phyloP scores from a whole-genome alignment of 2,329 filamentous ascomycete species.

The Huntiella decipiens region DNA sequence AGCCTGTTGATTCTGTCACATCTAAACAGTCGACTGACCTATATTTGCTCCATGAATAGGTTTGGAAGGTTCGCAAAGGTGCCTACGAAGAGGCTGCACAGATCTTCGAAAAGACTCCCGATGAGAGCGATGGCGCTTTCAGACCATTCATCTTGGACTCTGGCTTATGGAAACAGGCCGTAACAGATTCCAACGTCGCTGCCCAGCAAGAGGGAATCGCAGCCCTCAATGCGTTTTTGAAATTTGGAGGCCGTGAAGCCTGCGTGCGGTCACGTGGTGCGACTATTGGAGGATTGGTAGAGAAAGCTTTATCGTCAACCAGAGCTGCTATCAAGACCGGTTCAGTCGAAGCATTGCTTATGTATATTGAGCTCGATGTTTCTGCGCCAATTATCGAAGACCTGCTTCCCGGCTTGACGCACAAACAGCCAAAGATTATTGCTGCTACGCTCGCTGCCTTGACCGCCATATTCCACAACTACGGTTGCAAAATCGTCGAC shows the following conservation, averaged over 20 bases:
- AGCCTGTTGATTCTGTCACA: neutral
- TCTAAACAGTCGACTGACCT: neutral
- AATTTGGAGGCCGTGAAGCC: conserved; percentile 68
- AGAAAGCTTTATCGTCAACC: conserved; percentile 80
- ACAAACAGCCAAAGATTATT: conserved; percentile 84
- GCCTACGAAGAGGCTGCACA: conserved; percentile 87
- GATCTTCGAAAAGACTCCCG: conserved; percentile 64
- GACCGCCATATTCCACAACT: conserved; percentile 75
- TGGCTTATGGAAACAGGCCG: conserved; percentile 76
- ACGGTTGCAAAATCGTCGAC: conserved; percentile 84
- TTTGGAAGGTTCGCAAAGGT: conserved; percentile 93
- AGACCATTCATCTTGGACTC: conserved; percentile 73
- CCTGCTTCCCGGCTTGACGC: conserved; percentile 58
- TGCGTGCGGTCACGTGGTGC: conserved; percentile 57
- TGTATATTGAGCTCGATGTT: conserved; percentile 80
- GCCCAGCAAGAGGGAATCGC: conserved; percentile 85
- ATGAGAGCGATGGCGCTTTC: conserved; percentile 73
- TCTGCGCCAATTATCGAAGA: conserved; percentile 78
- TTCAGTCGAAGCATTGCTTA: conserved; percentile 65
- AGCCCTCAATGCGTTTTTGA: conserved; percentile 77
- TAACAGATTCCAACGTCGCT: conserved; percentile 86
- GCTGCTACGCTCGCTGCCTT: conserved; percentile 53
- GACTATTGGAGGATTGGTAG: conserved; percentile 62
- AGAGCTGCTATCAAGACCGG: conserved; percentile 77
- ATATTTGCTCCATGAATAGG: conserved; percentile 23